Percentiles rank a stretch among this genome's conserved stretches.
phyloP scores from a whole-genome alignment of 2,329 filamentous ascomycete genomes.

The Anthostomella pinea region DNA sequence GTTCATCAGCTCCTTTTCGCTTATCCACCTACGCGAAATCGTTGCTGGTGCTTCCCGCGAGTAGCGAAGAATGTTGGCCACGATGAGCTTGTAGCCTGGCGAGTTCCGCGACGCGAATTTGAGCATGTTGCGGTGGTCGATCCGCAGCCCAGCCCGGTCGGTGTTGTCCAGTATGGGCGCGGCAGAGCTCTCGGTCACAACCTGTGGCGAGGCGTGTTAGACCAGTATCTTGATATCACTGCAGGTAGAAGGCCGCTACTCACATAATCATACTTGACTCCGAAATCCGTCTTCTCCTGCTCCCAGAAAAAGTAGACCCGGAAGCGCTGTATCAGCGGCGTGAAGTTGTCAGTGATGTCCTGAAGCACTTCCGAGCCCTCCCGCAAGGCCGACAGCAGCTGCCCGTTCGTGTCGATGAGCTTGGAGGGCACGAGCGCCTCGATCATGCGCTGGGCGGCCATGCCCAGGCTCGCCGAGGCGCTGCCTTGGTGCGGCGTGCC shows the following conservation, averaged over 20 bases:
- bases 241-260: background rate
- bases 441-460: constrained; percentile 8
- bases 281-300: constrained; percentile 10
- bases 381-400: constrained; percentile 9
- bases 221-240: background rate
- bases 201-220: background rate
- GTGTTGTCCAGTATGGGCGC: constrained; percentile 15
- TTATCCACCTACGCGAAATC: constrained; percentile 8
- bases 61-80: constrained; percentile 10
- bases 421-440: constrained; percentile 9
- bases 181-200: constrained; percentile 11
- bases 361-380: constrained; percentile 11
- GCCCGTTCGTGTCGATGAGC: constrained; percentile 9
- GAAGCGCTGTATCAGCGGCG: constrained; percentile 10
- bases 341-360: constrained; percentile 14
- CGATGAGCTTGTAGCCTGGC: constrained; percentile 10
- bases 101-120: constrained; percentile 9
- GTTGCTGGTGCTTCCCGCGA: too few relatives aligned
- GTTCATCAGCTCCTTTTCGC: constrained; percentile 6
- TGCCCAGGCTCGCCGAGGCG: constrained; percentile 4
- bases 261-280: constrained; percentile 8
- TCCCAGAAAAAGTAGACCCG: constrained; percentile 14
- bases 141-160: constrained; percentile 9
- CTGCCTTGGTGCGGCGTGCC: constrained; percentile 12
- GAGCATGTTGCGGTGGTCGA: constrained; percentile 12